Conservation (phyloP, 2,329 filamentous ascomycete species). For the Fusarium vanettenii region DNA sequence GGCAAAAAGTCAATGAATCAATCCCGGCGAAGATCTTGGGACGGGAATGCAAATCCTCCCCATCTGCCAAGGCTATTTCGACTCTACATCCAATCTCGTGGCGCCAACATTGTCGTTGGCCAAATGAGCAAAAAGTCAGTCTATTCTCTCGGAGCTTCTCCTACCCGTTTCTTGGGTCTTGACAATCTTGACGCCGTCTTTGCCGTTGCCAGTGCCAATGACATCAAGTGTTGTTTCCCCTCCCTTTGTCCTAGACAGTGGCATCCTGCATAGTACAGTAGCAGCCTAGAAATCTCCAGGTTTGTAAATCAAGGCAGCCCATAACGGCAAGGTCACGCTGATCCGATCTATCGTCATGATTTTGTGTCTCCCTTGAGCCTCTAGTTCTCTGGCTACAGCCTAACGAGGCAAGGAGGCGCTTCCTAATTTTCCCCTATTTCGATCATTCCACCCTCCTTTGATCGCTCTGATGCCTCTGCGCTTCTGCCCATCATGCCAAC, state of each 20-base stretch:
- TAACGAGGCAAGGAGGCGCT: conserved; percentile 8
- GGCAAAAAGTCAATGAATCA: conserved; percentile 28
- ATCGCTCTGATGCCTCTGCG: conserved; percentile 1
- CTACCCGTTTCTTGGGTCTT: conserved; percentile 5
- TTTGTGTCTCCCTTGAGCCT: neutral
- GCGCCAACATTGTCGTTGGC: conserved; percentile 18
- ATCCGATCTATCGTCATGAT: conserved; percentile 16
- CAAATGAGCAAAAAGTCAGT: conserved; percentile 7
- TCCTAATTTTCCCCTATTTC: conserved; percentile 15
- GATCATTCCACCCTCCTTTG: conserved; percentile 25
- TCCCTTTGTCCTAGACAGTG: neutral
- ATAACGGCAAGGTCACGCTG: conserved; percentile 15
- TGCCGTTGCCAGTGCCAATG: conserved; percentile 24
- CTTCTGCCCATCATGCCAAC: conserved; percentile 10
- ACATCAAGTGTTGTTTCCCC: conserved; percentile 25
- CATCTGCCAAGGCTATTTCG: conserved; percentile 20
- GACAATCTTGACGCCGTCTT: conserved; percentile 14
- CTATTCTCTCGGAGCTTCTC: conserved; percentile 12
- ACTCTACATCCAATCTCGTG: conserved; percentile 18
- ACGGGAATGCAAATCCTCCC: conserved; percentile 34
- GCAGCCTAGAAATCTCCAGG: conserved; percentile 9
- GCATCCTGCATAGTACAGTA: neutral
- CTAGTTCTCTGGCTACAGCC: neutral
- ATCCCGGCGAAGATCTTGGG: conserved; percentile 28
- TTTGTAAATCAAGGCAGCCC: conserved; percentile 2